Percentiles rank a stretch among this genome's conserved stretches.
phyloP scores from a whole-genome alignment of 345 rosid species.

The Pistacia atlantica region DNA sequence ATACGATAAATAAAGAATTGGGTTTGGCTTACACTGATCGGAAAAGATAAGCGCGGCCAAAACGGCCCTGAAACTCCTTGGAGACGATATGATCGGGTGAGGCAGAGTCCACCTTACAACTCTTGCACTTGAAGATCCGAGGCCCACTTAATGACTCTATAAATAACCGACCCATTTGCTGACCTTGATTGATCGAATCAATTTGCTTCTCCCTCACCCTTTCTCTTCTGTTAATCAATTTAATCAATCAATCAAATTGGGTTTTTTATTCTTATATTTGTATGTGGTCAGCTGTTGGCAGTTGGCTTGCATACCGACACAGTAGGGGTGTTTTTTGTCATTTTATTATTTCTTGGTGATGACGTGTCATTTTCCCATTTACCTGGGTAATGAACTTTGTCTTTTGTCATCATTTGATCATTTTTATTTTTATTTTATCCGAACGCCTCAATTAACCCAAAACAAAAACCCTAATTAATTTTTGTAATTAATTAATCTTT shows the following conservation, averaged over 20 bases:
- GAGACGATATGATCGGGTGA: slow-evolving; percentile 44
- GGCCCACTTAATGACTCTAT: slow-evolving; percentile 33
- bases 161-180: slow-evolving; percentile 39
- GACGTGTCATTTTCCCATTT: not conserved
- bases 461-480: no score
- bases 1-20: not conserved
- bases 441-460: no score
- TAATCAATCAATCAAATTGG: not conserved
- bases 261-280: not conserved
- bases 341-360: not conserved
- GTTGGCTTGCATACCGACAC: not conserved
- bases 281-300: not conserved
- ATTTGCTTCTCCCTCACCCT: not conserved
- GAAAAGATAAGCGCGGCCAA: slow-evolving; percentile 49
- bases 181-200: not conserved
- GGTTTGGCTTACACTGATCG: slow-evolving; percentile 30
- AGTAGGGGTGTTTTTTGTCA: not conserved
- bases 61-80: slow-evolving; percentile 45
- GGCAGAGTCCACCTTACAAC: slow-evolving; percentile 48
- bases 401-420: no score
- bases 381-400: not conserved
- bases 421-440: no score
- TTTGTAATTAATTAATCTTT: no score
- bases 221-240: not conserved
- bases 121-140: slow-evolving; percentile 47